Evolutionary conservation across 2,329 filamentous ascomycete genomes (phyloP), one percentile per base, ranked within the genome.

Genomic region (Neoarthrinium moseri): DNA sequence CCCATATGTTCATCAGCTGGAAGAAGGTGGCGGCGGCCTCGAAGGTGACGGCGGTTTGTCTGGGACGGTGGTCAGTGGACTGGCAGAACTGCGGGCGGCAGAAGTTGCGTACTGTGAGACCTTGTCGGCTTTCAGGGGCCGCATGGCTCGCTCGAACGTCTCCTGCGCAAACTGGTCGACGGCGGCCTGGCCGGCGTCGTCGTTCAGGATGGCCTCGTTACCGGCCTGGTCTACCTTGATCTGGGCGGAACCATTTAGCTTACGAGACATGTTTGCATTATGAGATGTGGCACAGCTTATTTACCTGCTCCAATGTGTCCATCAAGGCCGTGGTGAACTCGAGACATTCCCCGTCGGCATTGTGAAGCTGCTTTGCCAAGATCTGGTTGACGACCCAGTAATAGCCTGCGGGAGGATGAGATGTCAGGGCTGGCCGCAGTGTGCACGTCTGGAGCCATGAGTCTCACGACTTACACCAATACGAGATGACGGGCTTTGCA

Each of bases 351-450:
- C 87, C 78, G 63, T 94, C 87, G 55, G 77, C 72, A 49, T 79
- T 85, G 69, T 97, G 92, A 32, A 97, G 80, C 35, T 83, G 78
- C 63, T 86, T 89, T 43, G 80, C 77, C 12, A 99, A 82, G 55
- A 99, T 95, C 62, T 95, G 89, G 60, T 97, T 91, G 37, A 96
- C 87, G 21, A 94, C 89, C 77, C 89, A 94, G 67, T 94, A 96
- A 61, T 95, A 86, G 66, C 88, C 89, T 94, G 45, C 56, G 52
- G 21, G 22, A 12, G 2, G 13, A 15, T 20, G 8, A 55, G 55
- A 48, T n/a, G n/a, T n/a, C n/a, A n/a, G n/a, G n/a, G n/a, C n/a
- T n/a, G n/a, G n/a, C n/a, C n/a, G n/a, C n/a, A n/a, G 45, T 62
- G 18, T 57, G 52, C 46, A 37, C 48, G 39, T 32, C 30, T 33